A percentile compares a stretch with the other conserved stretches of the same genome.
Conservation (phyloP, 2,329 filamentous ascomycete species). For the Colletotrichum noveboracense region DNA sequence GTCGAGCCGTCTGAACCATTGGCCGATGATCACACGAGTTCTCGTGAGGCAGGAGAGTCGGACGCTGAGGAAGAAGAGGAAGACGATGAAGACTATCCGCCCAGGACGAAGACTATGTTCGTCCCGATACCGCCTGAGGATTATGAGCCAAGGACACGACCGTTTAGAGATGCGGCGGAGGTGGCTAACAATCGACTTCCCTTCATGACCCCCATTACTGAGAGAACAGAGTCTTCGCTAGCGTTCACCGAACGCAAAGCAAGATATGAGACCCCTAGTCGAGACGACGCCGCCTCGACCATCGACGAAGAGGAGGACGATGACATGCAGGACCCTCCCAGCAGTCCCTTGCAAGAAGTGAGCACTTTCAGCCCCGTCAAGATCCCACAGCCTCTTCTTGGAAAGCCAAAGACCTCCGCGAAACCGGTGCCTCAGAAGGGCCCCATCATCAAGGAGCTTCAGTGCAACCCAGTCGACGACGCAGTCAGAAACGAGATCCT, state of each 20-base stretch:
- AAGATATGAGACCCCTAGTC: constrained; percentile 25
- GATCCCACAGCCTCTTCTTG: constrained; percentile 57
- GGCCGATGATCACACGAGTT: constrained; percentile 33
- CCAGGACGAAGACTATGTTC: constrained; percentile 68
- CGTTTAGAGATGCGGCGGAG: constrained; percentile 80
- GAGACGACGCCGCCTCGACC: constrained; percentile 30
- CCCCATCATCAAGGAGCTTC: constrained; percentile 78
- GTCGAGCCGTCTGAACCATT: constrained; percentile 29
- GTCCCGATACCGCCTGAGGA: constrained; percentile 85
- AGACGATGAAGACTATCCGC: constrained; percentile 43
- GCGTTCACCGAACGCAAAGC: constrained; percentile 34
- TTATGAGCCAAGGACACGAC: constrained; percentile 78
- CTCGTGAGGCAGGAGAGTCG: constrained; percentile 11
- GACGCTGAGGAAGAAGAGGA: constrained; percentile 35
- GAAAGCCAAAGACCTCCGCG: constrained; percentile 44
- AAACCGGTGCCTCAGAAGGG: constrained; percentile 60
- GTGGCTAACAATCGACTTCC: constrained; percentile 89
- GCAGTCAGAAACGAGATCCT: constrained; percentile 77
- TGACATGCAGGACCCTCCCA: constrained; percentile 52
- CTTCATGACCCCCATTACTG: constrained; percentile 98
- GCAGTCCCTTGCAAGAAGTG: constrained; percentile 76
- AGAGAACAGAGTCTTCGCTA: constrained; percentile 89
- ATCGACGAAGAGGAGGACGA: constrained; percentile 34
- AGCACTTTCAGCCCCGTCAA: constrained; percentile 54
- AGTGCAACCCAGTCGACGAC: constrained; percentile 91